A percentile compares a stretch with the other conserved stretches of the same genome.
These are phyloP conservation scores for Diaporthe eres DNA, from an alignment of 2,329 filamentous ascomycete genomes.

Conservation along the genomic window DNA sequence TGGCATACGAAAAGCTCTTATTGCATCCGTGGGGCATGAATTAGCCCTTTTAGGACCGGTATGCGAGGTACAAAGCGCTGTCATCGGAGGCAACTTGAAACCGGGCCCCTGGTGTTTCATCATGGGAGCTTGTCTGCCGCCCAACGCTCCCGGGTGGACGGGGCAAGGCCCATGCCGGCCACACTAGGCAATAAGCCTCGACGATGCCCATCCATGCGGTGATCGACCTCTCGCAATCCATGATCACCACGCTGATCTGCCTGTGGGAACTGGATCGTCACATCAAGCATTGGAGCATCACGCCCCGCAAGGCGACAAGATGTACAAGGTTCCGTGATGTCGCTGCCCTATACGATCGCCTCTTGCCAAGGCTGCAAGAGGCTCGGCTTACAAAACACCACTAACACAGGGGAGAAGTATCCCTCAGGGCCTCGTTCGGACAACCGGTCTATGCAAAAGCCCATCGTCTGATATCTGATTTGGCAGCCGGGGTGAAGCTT, in stretches of 20 bases:
- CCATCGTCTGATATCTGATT: constrained; percentile 15
- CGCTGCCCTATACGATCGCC: background rate
- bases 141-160: constrained; percentile 2
- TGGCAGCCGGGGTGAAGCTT: constrained; percentile 1
- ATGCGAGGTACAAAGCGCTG: background rate
- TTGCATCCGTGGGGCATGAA: background rate
- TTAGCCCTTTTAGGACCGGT: background rate
- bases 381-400: constrained; percentile 25
- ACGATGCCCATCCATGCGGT: background rate
- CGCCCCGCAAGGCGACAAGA: constrained; percentile 18
- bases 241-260: background rate
- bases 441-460: constrained; percentile 12
- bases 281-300: constrained; percentile 5
- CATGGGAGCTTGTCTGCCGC: constrained; percentile 13
- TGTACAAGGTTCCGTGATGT: background rate
- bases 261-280: constrained; percentile 8
- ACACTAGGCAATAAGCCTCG: background rate
- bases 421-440: background rate
- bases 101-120: constrained; percentile 22
- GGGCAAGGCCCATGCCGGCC: constrained; percentile 6
- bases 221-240: constrained; percentile 24
- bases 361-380: constrained; percentile 17
- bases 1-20: background rate
- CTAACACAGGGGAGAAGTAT: constrained; percentile 14
- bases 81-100: constrained; percentile 22